Evolutionary conservation across 176 grass and related monocot genomes (phyloP).

Genomic region (Pontederia crassipes): DNA sequence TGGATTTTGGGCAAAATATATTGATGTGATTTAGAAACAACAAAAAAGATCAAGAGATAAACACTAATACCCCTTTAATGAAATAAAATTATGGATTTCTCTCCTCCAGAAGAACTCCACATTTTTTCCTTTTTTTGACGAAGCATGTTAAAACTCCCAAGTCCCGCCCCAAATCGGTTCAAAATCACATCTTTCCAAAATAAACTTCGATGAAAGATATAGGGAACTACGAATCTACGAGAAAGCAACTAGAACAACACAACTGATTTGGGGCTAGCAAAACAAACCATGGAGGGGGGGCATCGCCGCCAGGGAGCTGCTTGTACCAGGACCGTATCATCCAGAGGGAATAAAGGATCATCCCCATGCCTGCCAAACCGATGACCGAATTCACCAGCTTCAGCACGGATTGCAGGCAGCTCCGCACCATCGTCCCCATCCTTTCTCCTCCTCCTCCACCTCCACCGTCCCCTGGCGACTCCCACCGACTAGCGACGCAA

Average conservation of each 20-base stretch:
- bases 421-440: slow-evolving; percentile 46
- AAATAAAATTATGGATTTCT: too few relatives aligned
- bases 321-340: slow-evolving; percentile 68
- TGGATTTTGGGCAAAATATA: not conserved
- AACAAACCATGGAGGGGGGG: slow-evolving; percentile 52
- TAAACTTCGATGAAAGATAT: not conserved
- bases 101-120: too few relatives aligned
- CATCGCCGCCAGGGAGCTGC: slow-evolving; percentile 17
- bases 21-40: not conserved
- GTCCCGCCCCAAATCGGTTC: too few relatives aligned
- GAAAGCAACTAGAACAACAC: not conserved
- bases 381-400: slow-evolving; percentile 74
- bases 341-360: slow-evolving; percentile 98
- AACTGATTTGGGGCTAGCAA: not conserved
- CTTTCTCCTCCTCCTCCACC: not conserved
- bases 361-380: slow-evolving; percentile 76
- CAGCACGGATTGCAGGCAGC: slow-evolving; percentile 71
- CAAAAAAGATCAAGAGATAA: too few relatives aligned
- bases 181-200: not conserved
- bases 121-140: too few relatives aligned
- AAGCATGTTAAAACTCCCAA: too few relatives aligned
- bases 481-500: too few relatives aligned
- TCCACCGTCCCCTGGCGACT: not conserved
- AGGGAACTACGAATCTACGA: not conserved
- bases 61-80: too few relatives aligned